A percentile compares a stretch with the other conserved stretches of the same genome.
phyloP scores from a whole-genome alignment of 1,284 basidiomycete species.

The Ustilago xerochloae region DNA sequence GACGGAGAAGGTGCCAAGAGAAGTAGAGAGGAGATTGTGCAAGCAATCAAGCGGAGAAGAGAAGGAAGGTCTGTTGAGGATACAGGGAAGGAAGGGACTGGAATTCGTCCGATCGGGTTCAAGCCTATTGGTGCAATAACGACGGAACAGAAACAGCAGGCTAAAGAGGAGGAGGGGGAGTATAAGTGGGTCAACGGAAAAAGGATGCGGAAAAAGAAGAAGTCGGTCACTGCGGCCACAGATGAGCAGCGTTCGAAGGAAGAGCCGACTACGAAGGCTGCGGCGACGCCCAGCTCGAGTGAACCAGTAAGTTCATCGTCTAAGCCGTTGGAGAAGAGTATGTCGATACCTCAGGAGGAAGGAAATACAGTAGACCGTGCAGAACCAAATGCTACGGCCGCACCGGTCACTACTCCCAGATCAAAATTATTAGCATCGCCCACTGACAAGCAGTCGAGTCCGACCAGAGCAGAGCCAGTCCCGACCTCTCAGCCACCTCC shows the following conservation, averaged over 20 bases:
- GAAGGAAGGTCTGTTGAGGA: conserved; percentile 62
- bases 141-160: conserved; percentile 13
- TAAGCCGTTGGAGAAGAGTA: background rate
- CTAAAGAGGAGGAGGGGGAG: conserved; percentile 70
- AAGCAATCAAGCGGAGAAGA: conserved; percentile 78
- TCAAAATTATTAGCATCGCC: no score
- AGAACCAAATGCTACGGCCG: background rate
- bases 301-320: background rate
- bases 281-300: background rate
- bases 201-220: conserved; percentile 71
- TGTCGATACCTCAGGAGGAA: no score
- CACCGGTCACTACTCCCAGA: background rate
- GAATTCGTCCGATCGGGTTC: conserved; percentile 74
- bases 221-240: conserved; percentile 21
- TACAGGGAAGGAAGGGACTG: conserved; percentile 72
- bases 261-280: no score
- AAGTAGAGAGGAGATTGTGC: conserved; percentile 76
- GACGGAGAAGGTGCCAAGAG: conserved; percentile 19
- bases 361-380: background rate
- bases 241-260: background rate
- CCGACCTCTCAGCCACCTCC: no score
- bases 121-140: conserved; percentile 77
- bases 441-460: background rate
- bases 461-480: no score
- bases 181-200: conserved; percentile 66